A percentile compares a stretch with the other conserved stretches of the same genome.
phyloP scores from a whole-genome alignment of 805 yeast species.

The Myxozyma geophila region DNA sequence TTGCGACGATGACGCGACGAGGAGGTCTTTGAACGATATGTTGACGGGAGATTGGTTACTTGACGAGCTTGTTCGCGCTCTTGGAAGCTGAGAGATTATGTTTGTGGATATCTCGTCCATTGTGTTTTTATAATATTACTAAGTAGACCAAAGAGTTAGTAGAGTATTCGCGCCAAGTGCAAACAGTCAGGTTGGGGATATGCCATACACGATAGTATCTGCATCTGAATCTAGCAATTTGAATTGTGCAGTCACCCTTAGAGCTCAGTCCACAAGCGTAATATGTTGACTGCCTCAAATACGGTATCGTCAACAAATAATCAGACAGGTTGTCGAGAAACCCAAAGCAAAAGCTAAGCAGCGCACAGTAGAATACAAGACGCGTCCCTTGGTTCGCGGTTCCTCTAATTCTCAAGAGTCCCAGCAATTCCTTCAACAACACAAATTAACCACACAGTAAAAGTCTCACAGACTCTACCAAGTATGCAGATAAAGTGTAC shows the following conservation, averaged over 20 bases:
- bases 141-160: neutral
- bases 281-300: too few relatives aligned
- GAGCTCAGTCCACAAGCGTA: too few relatives aligned
- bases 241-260: neutral
- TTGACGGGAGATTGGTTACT: neutral
- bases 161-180: neutral
- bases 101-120: constrained; percentile 3
- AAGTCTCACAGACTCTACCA: too few relatives aligned
- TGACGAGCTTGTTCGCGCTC: constrained; percentile 2
- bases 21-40: neutral
- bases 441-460: too few relatives aligned
- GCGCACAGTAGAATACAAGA: too few relatives aligned
- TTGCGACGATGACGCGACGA: neutral
- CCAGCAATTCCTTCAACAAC: too few relatives aligned
- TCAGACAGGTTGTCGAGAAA: too few relatives aligned
- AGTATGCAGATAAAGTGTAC: too few relatives aligned
- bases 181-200: neutral
- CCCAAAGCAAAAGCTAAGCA: too few relatives aligned
- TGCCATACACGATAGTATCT: neutral
- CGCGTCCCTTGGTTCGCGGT: too few relatives aligned
- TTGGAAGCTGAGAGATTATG: neutral
- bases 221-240: neutral
- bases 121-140: neutral
- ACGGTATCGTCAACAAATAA: too few relatives aligned
- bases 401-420: too few relatives aligned